Evolutionary conservation across 306 rosid species (phyloP).

Genomic region (Herpetospermum pedunculosum): DNA sequence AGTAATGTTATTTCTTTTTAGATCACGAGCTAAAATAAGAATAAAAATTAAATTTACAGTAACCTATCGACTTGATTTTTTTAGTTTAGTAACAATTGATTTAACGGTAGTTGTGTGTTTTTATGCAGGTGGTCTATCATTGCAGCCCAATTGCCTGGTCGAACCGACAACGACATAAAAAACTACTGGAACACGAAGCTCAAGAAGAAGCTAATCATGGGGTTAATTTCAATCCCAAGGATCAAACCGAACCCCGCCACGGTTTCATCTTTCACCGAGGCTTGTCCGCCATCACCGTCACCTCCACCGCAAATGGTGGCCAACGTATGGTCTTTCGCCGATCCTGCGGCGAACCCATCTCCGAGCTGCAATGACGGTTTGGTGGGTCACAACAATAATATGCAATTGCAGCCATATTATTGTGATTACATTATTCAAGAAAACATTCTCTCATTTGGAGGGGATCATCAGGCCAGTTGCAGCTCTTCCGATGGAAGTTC

Average conservation of each 20-base stretch:
- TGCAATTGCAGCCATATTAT: slow-evolving; percentile 1
- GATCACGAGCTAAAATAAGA: no score
- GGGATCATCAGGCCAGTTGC: slow-evolving; percentile 31
- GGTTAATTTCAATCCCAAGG: slow-evolving; percentile 21
- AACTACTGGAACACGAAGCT: slow-evolving; percentile 91
- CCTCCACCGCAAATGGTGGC: background rate
- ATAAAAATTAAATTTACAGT: no score
- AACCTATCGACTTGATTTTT: no score
- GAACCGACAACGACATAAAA: slow-evolving; percentile 87
- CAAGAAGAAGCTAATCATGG: slow-evolving; percentile 53
- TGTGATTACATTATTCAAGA: slow-evolving; percentile 15
- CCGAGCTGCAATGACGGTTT: background rate
- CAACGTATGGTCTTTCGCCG: background rate
- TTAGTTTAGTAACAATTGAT: no score
- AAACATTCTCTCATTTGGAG: slow-evolving; percentile 39
- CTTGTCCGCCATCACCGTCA: background rate
- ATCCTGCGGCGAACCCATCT: background rate
- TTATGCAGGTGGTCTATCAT: slow-evolving; percentile 66
- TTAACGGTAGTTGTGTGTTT: no score
- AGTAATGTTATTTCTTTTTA: no score
- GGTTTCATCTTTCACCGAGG: slow-evolving; percentile 1
- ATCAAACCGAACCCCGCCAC: slow-evolving; percentile 14
- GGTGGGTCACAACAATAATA: background rate
- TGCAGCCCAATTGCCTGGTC: slow-evolving; percentile 69
- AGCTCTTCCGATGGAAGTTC: slow-evolving; percentile 69